Percentiles rank a stretch among this genome's conserved stretches.
Evolutionary conservation across 768 basidiomycete species (phyloP).

Genomic region (Clathrus columnatus): DNA sequence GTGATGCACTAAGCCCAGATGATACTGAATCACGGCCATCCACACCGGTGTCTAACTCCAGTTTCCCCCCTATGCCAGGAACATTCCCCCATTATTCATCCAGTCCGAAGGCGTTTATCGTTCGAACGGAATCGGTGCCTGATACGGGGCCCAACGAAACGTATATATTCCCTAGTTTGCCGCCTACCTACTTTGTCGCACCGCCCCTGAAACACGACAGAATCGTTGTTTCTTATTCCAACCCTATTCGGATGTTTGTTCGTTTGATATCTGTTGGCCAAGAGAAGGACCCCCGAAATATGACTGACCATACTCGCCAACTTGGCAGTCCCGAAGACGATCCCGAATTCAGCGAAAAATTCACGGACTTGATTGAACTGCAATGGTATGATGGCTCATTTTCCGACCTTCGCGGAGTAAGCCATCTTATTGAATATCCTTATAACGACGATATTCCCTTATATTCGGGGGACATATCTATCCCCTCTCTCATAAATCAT

Average conservation of each 20-base stretch:
- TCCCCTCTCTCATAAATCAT: conserved; percentile 23
- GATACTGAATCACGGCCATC: neutral
- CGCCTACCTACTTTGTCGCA: neutral
- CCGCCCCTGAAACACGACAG: neutral
- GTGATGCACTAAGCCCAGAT: neutral
- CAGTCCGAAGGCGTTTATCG: neutral
- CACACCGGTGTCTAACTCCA: neutral
- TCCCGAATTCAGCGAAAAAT: neutral
- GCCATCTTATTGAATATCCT: neutral
- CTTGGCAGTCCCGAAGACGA: neutral
- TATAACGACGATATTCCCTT: neutral
- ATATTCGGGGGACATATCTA: neutral
- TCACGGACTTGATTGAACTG: neutral
- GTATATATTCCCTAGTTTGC: neutral
- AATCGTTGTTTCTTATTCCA: neutral
- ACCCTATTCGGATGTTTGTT: neutral
- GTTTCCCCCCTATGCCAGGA: neutral
- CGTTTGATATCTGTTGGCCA: neutral
- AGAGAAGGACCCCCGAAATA: neutral
- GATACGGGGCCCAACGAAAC: neutral
- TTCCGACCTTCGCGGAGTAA: neutral
- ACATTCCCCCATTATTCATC: neutral
- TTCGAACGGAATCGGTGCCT: neutral
- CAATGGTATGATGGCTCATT: neutral
- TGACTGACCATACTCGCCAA: neutral